Evolutionary conservation across 2,329 filamentous ascomycete species (phyloP).

Genomic region (Calonectria honghensis): DNA sequence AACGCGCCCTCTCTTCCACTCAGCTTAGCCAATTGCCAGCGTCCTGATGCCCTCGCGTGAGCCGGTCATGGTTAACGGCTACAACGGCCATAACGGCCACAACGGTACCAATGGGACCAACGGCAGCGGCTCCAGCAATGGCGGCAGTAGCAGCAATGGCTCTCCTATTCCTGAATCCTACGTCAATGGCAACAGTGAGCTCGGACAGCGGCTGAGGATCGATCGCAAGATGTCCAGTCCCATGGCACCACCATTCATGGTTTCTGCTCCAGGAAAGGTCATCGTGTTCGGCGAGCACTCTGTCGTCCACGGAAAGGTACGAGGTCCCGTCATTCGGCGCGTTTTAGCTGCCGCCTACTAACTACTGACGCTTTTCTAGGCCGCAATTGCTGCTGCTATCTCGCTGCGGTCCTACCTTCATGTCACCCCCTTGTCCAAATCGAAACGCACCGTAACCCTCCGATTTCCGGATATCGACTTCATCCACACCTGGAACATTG

Average conservation of each 20-base stretch:
- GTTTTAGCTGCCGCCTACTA: constrained; percentile 41
- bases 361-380: constrained; percentile 66
- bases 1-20: constrained; percentile 40
- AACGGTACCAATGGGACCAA: constrained; percentile 41
- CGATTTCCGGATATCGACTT: constrained; percentile 94
- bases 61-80: constrained; percentile 50
- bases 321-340: constrained; percentile 1
- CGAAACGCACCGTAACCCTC: constrained; percentile 88
- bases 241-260: constrained; percentile 94
- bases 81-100: constrained; percentile 48
- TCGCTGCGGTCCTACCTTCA: constrained; percentile 97
- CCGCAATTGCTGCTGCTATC: constrained; percentile 95
- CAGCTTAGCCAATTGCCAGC: constrained; percentile 32
- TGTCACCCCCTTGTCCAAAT: constrained; percentile 95
- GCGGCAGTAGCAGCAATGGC: constrained; percentile 43
- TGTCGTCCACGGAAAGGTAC: constrained; percentile 95
- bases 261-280: constrained; percentile 97
- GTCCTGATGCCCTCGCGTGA: constrained; percentile 49
- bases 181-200: constrained; percentile 60
- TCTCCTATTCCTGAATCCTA: constrained; percentile 55
- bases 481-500: constrained; percentile 94
- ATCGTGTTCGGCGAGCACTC: constrained; percentile 99
- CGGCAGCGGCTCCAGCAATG: constrained; percentile 21
- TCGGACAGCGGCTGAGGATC: constrained; percentile 62
- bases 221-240: constrained; percentile 77